These are phyloP conservation scores for Grosmannia huntii DNA, from an alignment of 2,329 filamentous ascomycete genomes.

Conservation along the genomic window DNA sequence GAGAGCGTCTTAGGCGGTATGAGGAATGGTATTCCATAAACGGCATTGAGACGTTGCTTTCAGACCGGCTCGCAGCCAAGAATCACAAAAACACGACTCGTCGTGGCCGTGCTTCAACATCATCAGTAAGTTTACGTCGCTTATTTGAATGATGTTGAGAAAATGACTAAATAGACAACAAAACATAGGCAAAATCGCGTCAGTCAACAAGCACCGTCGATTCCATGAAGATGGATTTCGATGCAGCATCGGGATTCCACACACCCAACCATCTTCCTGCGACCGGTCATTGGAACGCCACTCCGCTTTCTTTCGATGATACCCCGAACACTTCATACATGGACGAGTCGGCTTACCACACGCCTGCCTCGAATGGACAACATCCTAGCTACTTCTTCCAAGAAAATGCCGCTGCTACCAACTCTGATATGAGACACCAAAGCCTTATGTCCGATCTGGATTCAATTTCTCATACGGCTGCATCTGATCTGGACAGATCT, in stretches of 20 bases:
- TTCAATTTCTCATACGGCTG: slow-evolving; percentile 14
- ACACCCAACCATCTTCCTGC: slow-evolving; percentile 4
- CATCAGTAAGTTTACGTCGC: slow-evolving; percentile 4
- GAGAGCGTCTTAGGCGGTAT: slow-evolving; percentile 50
- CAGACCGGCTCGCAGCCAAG: slow-evolving; percentile 66
- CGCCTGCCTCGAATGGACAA: slow-evolving; percentile 12
- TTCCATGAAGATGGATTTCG: background rate
- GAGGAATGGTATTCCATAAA: slow-evolving; percentile 67
- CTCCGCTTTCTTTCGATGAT: slow-evolving; percentile 5
- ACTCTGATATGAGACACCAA: slow-evolving; percentile 8
- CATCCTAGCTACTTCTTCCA: slow-evolving; percentile 7
- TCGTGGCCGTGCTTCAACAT: slow-evolving; percentile 13
- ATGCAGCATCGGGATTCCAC: background rate
- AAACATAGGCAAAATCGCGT: background rate
- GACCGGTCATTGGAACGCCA: slow-evolving; percentile 12
- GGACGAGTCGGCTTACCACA: slow-evolving; percentile 12
- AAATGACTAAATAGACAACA: too few relatives aligned
- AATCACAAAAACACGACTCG: slow-evolving; percentile 41
- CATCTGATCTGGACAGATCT: slow-evolving; percentile 13
- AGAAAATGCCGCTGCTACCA: background rate
- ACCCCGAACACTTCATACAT: slow-evolving; percentile 7
- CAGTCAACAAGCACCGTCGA: slow-evolving; percentile 2
- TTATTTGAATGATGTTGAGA: background rate
- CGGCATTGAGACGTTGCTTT: slow-evolving; percentile 59
- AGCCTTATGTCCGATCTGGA: slow-evolving; percentile 18